Evolutionary conservation across 2,329 filamentous ascomycete species (phyloP).

Genomic region (Sporothrix phasma): DNA sequence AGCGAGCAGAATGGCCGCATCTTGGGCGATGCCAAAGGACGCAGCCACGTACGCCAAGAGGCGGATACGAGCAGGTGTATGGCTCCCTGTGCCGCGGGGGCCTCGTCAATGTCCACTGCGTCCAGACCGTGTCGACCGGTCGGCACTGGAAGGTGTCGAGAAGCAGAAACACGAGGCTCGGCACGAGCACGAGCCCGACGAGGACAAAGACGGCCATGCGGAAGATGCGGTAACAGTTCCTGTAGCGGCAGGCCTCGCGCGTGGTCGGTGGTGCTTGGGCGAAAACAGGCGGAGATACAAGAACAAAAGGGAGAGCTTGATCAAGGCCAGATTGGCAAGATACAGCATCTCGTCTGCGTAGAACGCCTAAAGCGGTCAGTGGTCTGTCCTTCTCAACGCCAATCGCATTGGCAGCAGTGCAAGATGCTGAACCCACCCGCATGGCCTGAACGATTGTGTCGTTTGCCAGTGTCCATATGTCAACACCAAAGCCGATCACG

Average conservation of each 20-base stretch:
- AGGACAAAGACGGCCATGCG: slow-evolving; percentile 21
- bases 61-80: slow-evolving; percentile 26
- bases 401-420: neutral
- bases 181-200: slow-evolving; percentile 23
- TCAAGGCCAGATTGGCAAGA: slow-evolving; percentile 23
- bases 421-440: neutral
- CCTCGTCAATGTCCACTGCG: slow-evolving; percentile 22
- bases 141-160: slow-evolving; percentile 30
- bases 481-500: slow-evolving; percentile 27
- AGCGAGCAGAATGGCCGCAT: slow-evolving; percentile 27
- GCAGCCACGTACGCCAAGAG: slow-evolving; percentile 25
- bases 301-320: slow-evolving; percentile 27
- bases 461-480: slow-evolving; percentile 29
- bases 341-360: slow-evolving; percentile 29
- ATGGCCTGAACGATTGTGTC: slow-evolving; percentile 25
- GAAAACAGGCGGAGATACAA: slow-evolving; percentile 28
- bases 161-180: slow-evolving; percentile 24
- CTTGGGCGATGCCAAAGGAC: slow-evolving; percentile 27
- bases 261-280: neutral
- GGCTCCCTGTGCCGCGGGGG: neutral
- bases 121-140: slow-evolving; percentile 27
- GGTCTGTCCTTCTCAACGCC: neutral
- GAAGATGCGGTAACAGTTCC: slow-evolving; percentile 26
- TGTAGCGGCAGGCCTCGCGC: slow-evolving; percentile 21
- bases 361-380: slow-evolving; percentile 22